phyloP scores from a whole-genome alignment of 768 basidiomycete genomes.

The Tulasnella sp. region DNA sequence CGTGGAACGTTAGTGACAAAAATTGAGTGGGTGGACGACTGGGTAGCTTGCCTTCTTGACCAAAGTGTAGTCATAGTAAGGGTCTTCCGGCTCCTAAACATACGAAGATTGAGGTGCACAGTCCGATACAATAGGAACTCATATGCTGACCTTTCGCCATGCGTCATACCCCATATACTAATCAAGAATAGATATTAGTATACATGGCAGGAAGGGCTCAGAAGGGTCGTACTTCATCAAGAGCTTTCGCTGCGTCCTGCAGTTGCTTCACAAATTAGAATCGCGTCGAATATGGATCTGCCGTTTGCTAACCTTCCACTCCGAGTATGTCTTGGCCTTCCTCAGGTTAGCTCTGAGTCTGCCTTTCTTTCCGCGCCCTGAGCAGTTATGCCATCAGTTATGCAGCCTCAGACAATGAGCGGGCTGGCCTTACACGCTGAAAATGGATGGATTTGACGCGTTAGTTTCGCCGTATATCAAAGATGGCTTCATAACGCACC shows the following conservation, averaged over 20 bases:
- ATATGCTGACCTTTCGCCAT: constrained; percentile 71
- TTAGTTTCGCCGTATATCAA: background rate
- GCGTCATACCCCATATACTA: constrained; percentile 67
- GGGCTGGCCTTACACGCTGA: constrained; percentile 45
- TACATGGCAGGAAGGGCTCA: background rate
- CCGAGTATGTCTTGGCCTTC: constrained; percentile 64
- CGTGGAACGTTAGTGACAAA: background rate
- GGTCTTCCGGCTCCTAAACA: constrained; percentile 53
- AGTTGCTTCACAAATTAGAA: too few relatives aligned
- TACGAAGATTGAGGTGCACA: too few relatives aligned
- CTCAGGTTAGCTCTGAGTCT: constrained; percentile 62
- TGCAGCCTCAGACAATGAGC: background rate
- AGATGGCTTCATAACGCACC: background rate
- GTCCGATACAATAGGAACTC: too few relatives aligned
- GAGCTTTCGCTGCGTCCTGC: constrained; percentile 47
- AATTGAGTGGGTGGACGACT: background rate
- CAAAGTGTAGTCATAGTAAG: constrained; percentile 85
- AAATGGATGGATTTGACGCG: background rate
- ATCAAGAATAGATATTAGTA: background rate
- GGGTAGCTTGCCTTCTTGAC: constrained; percentile 48
- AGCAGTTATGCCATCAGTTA: background rate
- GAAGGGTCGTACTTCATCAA: constrained; percentile 42
- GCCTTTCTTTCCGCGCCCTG: constrained; percentile 82
- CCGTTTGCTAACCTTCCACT: constrained; percentile 52
- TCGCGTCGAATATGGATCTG: background rate